Evolutionary conservation across 805 yeast genomes (phyloP), one percentile per base, ranked within the genome.

Genomic region (Teunomyces cretensis): DNA sequence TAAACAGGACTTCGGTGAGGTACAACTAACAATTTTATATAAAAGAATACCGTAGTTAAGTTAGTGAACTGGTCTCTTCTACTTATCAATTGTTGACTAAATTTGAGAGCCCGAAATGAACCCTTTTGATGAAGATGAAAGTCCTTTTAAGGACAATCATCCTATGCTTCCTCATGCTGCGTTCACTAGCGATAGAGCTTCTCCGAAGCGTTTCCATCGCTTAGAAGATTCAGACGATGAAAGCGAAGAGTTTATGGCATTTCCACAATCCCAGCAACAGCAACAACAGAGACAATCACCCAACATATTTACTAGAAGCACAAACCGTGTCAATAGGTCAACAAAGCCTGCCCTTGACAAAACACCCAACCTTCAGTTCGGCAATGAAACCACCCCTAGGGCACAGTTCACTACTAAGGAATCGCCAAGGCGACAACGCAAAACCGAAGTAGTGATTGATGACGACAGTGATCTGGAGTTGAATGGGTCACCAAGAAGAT

Each of bases 361-460:
- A 36, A 56, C 70, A 3, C 74, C 74, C 2, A 62, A 64, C 37
- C 55, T 64, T 27, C 50, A 47, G 43, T 47, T 17, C 30, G 48
- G 41, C 36, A 39, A 40, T 17, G 55, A 50, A 3, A 43, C 87
- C 6, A 43, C 87, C 6, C 80, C 86, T 8, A 74, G 95, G 64
- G 83, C 88, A 33, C 78, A 76, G 41, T 84, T 76, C 55, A 84
- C 94, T 2, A 68, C 79, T 43, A 65, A 80, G 52, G 91, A 87
- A 61, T 83, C 95, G 0, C 94, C 96, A 28, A 77, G 72, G 45
- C 78, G 90, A 59, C 74, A 74, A 33, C 70, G 67, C 32, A 60
- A 75, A 32, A 71, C 72, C 3, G 73, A 83, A 5, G 68, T 82
- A 3, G 64, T 77, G 11, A 73, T 83, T 39, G 68, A 72, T 24